Conservation (phyloP, 2,329 filamentous ascomycete genomes). For the Paecilomyces formosus region DNA sequence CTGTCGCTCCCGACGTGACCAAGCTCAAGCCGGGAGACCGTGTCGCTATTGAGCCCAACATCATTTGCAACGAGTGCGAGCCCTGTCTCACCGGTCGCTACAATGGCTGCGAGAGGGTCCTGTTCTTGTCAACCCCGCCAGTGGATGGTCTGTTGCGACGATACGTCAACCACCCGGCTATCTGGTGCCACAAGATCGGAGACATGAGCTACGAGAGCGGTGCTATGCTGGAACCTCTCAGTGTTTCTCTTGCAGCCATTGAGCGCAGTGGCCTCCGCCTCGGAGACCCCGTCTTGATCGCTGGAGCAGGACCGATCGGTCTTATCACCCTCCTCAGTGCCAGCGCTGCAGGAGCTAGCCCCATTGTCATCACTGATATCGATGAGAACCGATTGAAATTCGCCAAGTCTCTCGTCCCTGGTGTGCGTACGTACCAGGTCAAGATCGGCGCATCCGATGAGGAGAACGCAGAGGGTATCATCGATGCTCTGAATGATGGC, state of each 20-base stretch:
- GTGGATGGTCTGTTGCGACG: conserved; percentile 78
- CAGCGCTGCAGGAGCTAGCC: conserved; percentile 78
- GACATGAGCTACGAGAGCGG: conserved; percentile 89
- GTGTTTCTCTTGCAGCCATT: conserved; percentile 80
- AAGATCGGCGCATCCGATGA: conserved; percentile 48
- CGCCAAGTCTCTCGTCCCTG: conserved; percentile 74
- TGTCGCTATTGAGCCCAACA: conserved; percentile 87
- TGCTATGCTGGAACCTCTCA: conserved; percentile 81
- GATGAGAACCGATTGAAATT: conserved; percentile 78
- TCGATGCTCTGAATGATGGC: conserved; percentile 56
- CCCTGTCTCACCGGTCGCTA: conserved; percentile 88
- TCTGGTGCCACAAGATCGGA: conserved; percentile 95
- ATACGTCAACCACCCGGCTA: conserved; percentile 89
- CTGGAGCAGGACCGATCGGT: conserved; percentile 89
- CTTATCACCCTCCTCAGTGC: conserved; percentile 80
- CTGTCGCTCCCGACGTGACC: conserved; percentile 65
- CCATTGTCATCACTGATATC: conserved; percentile 91
- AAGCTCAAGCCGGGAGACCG: conserved; percentile 76
- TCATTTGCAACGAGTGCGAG: conserved; percentile 86
- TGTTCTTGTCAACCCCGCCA: conserved; percentile 86
- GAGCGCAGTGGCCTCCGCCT: conserved; percentile 73
- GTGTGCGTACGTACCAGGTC: conserved; percentile 63
- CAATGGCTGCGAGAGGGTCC: conserved; percentile 83
- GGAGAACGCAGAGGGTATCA: conserved; percentile 61
- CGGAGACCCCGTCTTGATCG: conserved; percentile 81